These are phyloP conservation scores for sweet orange (Citrus sinensis) DNA, from an alignment of 345 rosid species.

Conservation along the genomic window DVS_A1.0 CM039164.1:28218001-28218500, in stretches of 20 bases:
- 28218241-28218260: conserved; percentile 46
- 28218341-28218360: background rate
- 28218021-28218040: conserved; percentile 92
- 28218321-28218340: background rate
- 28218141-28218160: conserved; percentile 40
- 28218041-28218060: conserved; percentile 82
- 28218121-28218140: background rate
- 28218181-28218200: conserved; percentile 71
- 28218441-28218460: background rate
- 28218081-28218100: conserved; percentile 43
- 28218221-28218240: conserved; percentile 64
- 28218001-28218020: conserved; percentile 99
- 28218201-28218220: conserved; percentile 71
- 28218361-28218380: background rate
- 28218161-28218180: conserved; percentile 65
- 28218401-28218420: background rate
- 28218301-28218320: background rate
- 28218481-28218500: background rate
- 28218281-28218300: background rate
- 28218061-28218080: conserved; percentile 62
- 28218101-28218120: conserved; percentile 60
- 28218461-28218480: background rate
- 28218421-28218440: background rate
- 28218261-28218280: background rate
- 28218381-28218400: background rate